These are phyloP conservation scores for Saccharomyces hybrid DNA, from an alignment of 1,139 yeast genomes.

Conservation along the genomic window DNA sequence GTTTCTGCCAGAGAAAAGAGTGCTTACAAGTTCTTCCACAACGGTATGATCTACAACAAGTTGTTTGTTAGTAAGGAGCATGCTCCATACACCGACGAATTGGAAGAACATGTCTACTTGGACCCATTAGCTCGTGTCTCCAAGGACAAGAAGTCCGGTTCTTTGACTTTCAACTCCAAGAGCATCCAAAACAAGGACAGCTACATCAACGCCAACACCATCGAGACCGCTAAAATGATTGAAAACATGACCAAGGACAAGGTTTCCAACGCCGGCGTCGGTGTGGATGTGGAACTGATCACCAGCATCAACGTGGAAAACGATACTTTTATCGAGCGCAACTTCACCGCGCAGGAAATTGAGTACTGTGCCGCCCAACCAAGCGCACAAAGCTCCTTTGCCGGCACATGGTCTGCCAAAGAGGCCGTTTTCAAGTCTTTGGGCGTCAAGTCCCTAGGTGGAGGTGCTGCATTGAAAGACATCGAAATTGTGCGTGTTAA, in stretches of 20 bases:
- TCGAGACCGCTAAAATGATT: conserved; percentile 30
- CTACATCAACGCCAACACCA: conserved; percentile 17
- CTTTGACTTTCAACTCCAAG: conserved; percentile 40
- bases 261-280: conserved; percentile 43
- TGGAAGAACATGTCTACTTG: conserved; percentile 84
- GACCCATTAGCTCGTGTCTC: conserved; percentile 90
- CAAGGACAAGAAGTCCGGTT: conserved; percentile 43
- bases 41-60: conserved; percentile 84
- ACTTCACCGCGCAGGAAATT: conserved; percentile 77
- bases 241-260: conserved; percentile 40
- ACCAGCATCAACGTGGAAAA: conserved; percentile 74
- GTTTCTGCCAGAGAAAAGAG: conserved; percentile 77
- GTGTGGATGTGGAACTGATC: conserved; percentile 93
- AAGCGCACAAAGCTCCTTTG: conserved; percentile 79
- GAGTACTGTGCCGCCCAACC: conserved; percentile 69
- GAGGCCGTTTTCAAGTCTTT: conserved; percentile 97
- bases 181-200: conserved; percentile 31
- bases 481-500: conserved; percentile 79
- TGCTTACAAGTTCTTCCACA: conserved; percentile 94
- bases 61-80: conserved; percentile 90
- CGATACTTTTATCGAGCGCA: conserved; percentile 84
- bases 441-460: conserved; percentile 85
- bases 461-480: conserved; percentile 87
- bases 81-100: conserved; percentile 83
- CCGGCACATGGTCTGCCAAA: conserved; percentile 99